Evolutionary conservation across 2,329 filamentous ascomycete genomes (phyloP), one percentile per base, ranked within the genome.

Genomic region (Teratosphaeriaceae sp.): DNA sequence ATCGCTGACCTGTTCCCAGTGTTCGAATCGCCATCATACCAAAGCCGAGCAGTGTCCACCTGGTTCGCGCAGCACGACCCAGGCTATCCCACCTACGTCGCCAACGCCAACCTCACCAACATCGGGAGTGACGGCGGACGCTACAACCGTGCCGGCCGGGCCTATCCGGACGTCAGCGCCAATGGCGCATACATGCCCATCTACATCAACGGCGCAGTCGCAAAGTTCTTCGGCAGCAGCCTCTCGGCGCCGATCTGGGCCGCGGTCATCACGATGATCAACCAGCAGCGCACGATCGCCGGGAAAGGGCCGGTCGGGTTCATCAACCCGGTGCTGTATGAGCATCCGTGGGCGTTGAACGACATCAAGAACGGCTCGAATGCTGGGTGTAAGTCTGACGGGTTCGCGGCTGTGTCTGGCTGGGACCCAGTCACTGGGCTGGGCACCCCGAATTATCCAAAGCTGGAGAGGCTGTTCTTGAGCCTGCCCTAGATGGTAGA

Each of bases 121-220:
- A 43, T 52, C 15, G 52, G 53, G 3, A 48, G 37, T 2, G 46
- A 53, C 26, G 46, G 44, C 5, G 55, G 56, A 3, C 20, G 58
- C 3, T 57, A 57, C 47, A 59, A 58, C 43, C 20, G 6, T 8
- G 5, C 34, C 34, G 12, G 34, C 19, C 20, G 34, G 51, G 12
- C 41, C 41, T n/a, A n/a, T n/a, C n/a, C n/a, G n/a, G n/a, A n/a
- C n/a, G n/a, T n/a, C n/a, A n/a, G n/a, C 9, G 38, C 45, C 73
- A 76, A 42, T 45, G 82, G 80, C 16, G 58, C 58, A 58, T 58
- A 64, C 50, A 73, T 71, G 48, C 64, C 62, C 2, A 62, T 65
- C 20, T 57, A 69, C 26, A 63, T 65, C 58, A 64, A 68, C 23
- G 21, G 20, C 16, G 18, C 7, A 15, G 5, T 39, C 8, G 18